These are phyloP conservation scores for Candida boidinii DNA, from an alignment of 805 yeast genomes.

Conservation along the genomic window DNA sequence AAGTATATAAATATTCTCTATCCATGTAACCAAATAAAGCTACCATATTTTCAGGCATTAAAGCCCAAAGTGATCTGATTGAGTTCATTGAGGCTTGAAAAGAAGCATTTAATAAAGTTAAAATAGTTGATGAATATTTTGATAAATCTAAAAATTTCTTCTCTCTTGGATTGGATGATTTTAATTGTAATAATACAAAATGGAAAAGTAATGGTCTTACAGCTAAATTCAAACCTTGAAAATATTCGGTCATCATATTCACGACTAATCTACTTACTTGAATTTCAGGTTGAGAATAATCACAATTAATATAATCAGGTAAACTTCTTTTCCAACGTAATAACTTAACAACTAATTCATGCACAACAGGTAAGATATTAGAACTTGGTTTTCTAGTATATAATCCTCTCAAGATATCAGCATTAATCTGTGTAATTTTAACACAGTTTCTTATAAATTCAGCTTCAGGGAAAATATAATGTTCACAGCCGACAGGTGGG, in stretches of 20 bases:
- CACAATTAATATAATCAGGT: slow-evolving; percentile 58
- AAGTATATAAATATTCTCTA: slow-evolving; percentile 69
- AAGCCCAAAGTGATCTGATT: slow-evolving; percentile 63
- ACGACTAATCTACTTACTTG: slow-evolving; percentile 59
- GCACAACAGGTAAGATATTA: slow-evolving; percentile 68
- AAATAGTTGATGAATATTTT: slow-evolving; percentile 56
- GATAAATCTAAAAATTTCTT: slow-evolving; percentile 52
- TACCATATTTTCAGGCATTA: slow-evolving; percentile 72
- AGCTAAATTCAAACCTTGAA: slow-evolving; percentile 74
- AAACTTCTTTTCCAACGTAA: slow-evolving; percentile 59
- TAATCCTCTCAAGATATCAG: slow-evolving; percentile 57
- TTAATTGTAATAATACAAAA: slow-evolving; percentile 61
- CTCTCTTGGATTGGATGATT: slow-evolving; percentile 21
- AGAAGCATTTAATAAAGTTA: slow-evolving; percentile 65
- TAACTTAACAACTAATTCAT: slow-evolving; percentile 58
- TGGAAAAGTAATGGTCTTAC: slow-evolving; percentile 72
- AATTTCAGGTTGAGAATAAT: slow-evolving; percentile 45
- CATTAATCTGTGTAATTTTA: slow-evolving; percentile 70
- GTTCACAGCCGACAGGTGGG: slow-evolving; percentile 53
- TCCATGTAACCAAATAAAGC: slow-evolving; percentile 86
- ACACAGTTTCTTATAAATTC: slow-evolving; percentile 72
- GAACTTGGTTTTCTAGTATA: slow-evolving; percentile 70
- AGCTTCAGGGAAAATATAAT: slow-evolving; percentile 70
- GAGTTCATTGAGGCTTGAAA: slow-evolving; percentile 77
- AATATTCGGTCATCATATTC: slow-evolving; percentile 74